A percentile compares a stretch with the other conserved stretches of the same genome.
Conservation (phyloP, 139 green algal genomes). For the Chlorella sp. region DNA sequence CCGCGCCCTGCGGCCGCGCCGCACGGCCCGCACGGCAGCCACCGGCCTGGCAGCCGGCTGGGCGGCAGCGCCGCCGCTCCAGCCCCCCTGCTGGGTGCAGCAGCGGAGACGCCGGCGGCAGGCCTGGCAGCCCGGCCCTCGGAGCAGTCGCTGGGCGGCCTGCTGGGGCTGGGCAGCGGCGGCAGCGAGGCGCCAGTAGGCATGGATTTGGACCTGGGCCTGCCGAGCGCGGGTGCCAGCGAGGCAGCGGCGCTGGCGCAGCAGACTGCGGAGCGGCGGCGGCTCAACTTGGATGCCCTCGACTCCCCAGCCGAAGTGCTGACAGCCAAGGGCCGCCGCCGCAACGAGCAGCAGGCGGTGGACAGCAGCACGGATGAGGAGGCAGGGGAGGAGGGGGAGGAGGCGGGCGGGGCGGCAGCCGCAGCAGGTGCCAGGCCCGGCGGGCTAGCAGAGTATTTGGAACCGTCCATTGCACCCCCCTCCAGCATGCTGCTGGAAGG, state of each 20-base stretch:
- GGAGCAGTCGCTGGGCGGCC: neutral
- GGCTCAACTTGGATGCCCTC: conserved; percentile 4
- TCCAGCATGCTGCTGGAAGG: neutral
- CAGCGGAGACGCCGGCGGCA: too few relatives aligned
- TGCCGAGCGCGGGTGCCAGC: too few relatives aligned
- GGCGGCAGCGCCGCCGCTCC: neutral
- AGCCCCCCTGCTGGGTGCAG: too few relatives aligned
- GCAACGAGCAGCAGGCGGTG: conserved; percentile 7
- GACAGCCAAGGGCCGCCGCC: neutral
- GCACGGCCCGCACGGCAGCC: too few relatives aligned
- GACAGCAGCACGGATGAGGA: conserved; percentile 8
- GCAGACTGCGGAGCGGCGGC: conserved; percentile 30
- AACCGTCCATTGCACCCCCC: too few relatives aligned
- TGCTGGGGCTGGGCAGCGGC: neutral
- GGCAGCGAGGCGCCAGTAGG: neutral
- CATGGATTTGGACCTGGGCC: too few relatives aligned
- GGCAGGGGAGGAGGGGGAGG: neutral
- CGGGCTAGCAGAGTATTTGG: too few relatives aligned
- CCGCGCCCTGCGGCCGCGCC: too few relatives aligned
- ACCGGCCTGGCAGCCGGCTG: conserved; percentile 1
- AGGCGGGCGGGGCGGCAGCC: neutral
- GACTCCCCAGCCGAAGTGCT: neutral
- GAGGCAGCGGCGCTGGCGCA: neutral
- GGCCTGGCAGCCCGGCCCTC: neutral
- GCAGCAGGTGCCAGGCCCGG: neutral